phyloP scores from a whole-genome alignment of 805 yeast species.

The Clavispora phyllophila region DNA sequence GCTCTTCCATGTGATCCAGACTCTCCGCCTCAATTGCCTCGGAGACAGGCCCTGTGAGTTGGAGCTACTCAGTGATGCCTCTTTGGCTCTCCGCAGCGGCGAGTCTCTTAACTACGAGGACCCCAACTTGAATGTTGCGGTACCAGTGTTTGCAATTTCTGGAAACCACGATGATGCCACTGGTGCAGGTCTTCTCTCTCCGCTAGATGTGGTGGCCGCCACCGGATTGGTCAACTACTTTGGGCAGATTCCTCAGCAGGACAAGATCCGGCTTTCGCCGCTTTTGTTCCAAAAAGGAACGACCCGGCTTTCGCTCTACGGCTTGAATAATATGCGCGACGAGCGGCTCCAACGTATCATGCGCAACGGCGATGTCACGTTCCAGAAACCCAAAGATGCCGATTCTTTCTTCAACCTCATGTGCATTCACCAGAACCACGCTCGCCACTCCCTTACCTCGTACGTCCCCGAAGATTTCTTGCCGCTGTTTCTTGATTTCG shows the following conservation, averaged over 20 bases:
- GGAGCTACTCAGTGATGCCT: slow-evolving; percentile 77
- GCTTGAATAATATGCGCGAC: slow-evolving; percentile 83
- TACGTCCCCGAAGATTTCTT: slow-evolving; percentile 80
- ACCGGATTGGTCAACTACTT: slow-evolving; percentile 85
- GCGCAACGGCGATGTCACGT: slow-evolving; percentile 73
- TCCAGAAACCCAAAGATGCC: slow-evolving; percentile 60
- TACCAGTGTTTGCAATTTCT: slow-evolving; percentile 87
- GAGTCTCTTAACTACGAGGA: slow-evolving; percentile 83
- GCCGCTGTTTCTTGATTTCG: slow-evolving; percentile 76
- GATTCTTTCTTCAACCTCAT: slow-evolving; percentile 79
- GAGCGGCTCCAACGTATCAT: slow-evolving; percentile 81
- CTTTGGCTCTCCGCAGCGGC: slow-evolving; percentile 53
- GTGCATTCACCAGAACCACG: slow-evolving; percentile 90
- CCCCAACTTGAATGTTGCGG: slow-evolving; percentile 79
- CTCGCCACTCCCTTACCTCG: slow-evolving; percentile 72
- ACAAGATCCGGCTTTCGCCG: slow-evolving; percentile 70
- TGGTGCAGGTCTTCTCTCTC: slow-evolving; percentile 76
- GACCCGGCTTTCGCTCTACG: slow-evolving; percentile 82
- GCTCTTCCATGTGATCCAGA: slow-evolving; percentile 72
- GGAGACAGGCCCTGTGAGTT: slow-evolving; percentile 86
- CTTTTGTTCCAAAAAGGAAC: slow-evolving; percentile 75
- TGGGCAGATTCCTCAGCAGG: slow-evolving; percentile 75
- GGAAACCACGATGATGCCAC: slow-evolving; percentile 98
- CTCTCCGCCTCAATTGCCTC: slow-evolving; percentile 66
- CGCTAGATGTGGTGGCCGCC: slow-evolving; percentile 78